Percentiles rank a stretch among this genome's conserved stretches.
Evolutionary conservation across 2,329 filamentous ascomycete species (phyloP).

Genomic region (Botryotinia narcissicola): DNA sequence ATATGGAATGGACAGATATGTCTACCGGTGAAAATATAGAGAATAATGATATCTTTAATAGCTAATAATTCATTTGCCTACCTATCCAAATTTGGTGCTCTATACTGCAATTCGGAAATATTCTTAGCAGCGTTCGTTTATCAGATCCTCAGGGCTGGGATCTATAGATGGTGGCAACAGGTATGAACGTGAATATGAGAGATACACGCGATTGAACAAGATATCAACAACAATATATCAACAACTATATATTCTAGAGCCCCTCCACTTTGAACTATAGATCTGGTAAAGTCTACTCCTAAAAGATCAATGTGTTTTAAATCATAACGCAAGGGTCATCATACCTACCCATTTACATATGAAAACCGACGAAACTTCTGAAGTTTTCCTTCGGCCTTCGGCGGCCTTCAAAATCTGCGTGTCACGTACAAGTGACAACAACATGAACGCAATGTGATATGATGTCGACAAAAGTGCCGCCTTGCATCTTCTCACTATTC

Average conservation of each 20-base stretch:
- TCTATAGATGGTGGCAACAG: not conserved
- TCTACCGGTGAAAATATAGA: not conserved
- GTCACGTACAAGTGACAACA: not conserved
- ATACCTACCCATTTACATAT: not conserved
- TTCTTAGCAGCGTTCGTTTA: not conserved
- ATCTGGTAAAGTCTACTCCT: rapidly evolving
- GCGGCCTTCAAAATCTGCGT: not conserved
- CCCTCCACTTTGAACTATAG: not conserved
- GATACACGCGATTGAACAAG: not conserved
- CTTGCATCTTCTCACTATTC: too few relatives aligned
- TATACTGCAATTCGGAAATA: rapidly evolving
- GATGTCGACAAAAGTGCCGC: not conserved
- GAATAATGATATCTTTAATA: not conserved
- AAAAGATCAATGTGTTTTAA: not conserved
- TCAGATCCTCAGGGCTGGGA: not conserved
- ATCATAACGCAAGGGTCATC: rapidly evolving
- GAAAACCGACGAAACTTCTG: rapidly evolving
- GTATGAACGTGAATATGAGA: not conserved
- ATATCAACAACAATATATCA: not conserved
- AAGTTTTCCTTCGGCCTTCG: not conserved
- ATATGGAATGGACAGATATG: not conserved
- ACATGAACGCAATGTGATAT: not conserved
- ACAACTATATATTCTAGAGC: too few relatives aligned
- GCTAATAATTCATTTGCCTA: not conserved
- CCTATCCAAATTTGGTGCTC: not conserved